These are phyloP conservation scores for Erythrophleum ivorense DNA, from an alignment of 331 rosid genomes.

Conservation along the genomic window DNA sequence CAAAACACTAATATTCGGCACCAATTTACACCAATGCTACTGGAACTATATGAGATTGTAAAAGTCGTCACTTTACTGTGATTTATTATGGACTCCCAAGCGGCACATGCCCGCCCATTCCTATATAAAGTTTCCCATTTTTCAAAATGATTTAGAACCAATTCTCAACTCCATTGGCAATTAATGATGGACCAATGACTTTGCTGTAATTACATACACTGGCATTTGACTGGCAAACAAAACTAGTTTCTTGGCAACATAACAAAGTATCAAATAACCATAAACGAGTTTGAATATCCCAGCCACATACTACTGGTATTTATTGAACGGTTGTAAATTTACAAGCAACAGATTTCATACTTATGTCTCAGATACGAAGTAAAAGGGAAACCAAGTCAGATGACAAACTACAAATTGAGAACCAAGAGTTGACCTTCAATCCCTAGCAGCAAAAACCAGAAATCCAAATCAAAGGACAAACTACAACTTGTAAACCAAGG, in stretches of 20 bases:
- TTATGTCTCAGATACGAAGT: background rate
- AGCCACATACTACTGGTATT: background rate
- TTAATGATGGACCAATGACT: background rate
- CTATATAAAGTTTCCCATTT: background rate
- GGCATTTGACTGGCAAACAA: background rate
- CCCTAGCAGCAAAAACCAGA: background rate
- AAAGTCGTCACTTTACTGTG: background rate
- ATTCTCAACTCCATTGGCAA: background rate
- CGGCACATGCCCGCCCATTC: background rate
- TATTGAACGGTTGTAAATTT: constrained; percentile 16
- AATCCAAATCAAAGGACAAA: constrained; percentile 12
- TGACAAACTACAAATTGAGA: background rate
- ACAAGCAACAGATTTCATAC: background rate
- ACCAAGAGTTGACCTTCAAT: background rate
- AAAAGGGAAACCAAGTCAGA: background rate
- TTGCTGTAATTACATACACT: background rate
- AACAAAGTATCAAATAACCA: background rate
- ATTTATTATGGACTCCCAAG: background rate
- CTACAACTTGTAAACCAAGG: background rate
- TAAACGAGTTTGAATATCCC: background rate
- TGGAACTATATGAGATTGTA: background rate
- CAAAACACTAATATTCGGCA: background rate
- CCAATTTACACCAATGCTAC: background rate
- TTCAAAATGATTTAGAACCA: background rate
- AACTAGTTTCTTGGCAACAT: constrained; percentile 9